Evolutionary conservation across 2,329 filamentous ascomycete species (phyloP), one percentile per base, ranked within the genome.

Genomic region (Drechslerella coelobrocha): DNA sequence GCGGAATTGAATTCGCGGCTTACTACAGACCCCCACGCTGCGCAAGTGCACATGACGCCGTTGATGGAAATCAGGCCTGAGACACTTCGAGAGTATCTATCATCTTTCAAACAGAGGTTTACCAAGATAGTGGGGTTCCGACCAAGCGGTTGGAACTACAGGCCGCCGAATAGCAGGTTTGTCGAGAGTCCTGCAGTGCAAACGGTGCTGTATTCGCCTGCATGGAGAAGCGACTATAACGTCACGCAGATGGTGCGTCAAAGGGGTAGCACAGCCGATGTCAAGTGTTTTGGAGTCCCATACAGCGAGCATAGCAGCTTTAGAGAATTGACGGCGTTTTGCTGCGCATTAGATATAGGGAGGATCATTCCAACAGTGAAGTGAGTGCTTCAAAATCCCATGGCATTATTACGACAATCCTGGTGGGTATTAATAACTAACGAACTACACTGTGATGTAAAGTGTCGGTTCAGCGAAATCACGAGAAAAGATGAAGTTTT

Each of bases 271-370:
- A 92, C 89, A 2, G 84, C 55, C 41, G 88, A 93, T 75, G 90
- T 90, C 37, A 88, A 89, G 78, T 97, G 92, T 78, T 96, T 95
- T 75, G 92, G 91, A 0, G 94, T 97, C 1, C 94, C 94, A 1
- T 99, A 99, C 78, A 92, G 89, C 55, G 94, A 99, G 80, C 94
- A 99, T 78, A 94, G 90, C 78, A 95, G 90, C 72, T 99, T 99
- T 77, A 84, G 93, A 41, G 94, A 99, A 81, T 79, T 99, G 77
- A 93, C 91, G 0, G 88, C 97, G 84, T 99, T 99, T 77, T 86
- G 93, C 74, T 94, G 94, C 83, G 86, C 88, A 19, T 78, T 99
- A 78, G 82, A 90, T 62, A 95, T 99, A 73, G 92, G 93, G 73
- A 90, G 88, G 79, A 85, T 99, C 5, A 89, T 99, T 14, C 94